Evolutionary conservation across 140 eudicot species (phyloP), one percentile per base, ranked within the genome.

Genomic region (Ambrosia hybrid): DNA sequence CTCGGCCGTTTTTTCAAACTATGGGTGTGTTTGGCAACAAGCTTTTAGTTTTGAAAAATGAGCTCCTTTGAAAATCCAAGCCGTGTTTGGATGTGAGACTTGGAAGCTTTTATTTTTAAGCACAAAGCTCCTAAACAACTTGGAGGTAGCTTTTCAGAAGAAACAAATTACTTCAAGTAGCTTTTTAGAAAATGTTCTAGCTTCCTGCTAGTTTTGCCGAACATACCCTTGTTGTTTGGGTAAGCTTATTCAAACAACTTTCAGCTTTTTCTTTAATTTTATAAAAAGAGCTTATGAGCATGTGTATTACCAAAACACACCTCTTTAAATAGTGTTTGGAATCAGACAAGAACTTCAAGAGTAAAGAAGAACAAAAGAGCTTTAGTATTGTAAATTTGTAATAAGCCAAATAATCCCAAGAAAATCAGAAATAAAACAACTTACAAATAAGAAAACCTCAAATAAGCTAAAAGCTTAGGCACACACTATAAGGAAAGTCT

Each of bases 151-250:
- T 12, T 36, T n/a, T 58, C 30, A 58, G 10, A 62, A 62, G 26
- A 21, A 21, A 21, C 1, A 21, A 21, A 21, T 21, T 21, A 21
- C 26, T 21, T 21, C 26, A 21, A 21, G 26, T 21, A 21, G 26
- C 26, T 21, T 21, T 21, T 21, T 1, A 21, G 26, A 21, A 21
- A 62, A 62, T 12, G 49, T 62, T 36, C 30, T 37, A 36, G 5
- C 51, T 37, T 62, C 67, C 49, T 13, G 68, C 49, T n/a, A 62
- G 30, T 36, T 59, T 62, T 62, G 6, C 68, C 51, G n/a, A 37
- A 37, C 30, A 62, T 38, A 62, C 13, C 51, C 68, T 62, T 34
- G 4, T 45, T 36, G 49, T 37, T 62, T 30, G 15, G 49, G 48
- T 36, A n/a, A 62, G 12, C 48, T 62, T 36, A 37, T 34, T 37